Evolutionary conservation across 257 asterid genomes (phyloP).

Genomic region (Fraxinus anomala): DNA sequence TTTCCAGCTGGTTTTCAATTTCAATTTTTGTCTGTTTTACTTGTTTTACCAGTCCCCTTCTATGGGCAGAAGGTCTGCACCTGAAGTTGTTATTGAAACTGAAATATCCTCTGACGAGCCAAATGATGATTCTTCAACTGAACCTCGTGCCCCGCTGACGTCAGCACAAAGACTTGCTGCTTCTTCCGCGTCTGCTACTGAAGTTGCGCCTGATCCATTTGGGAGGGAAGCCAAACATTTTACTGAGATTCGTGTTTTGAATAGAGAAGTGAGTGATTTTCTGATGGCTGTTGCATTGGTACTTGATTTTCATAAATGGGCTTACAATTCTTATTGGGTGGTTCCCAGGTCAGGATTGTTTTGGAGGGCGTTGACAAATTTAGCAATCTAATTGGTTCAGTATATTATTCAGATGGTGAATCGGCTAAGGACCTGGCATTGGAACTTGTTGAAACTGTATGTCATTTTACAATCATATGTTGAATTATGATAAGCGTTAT

Average conservation of each 20-base stretch:
- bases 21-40: slow-evolving; percentile 1
- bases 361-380: slow-evolving; percentile 95
- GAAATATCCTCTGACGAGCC: slow-evolving; percentile 55
- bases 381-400: slow-evolving; percentile 86
- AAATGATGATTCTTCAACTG: slow-evolving; percentile 66
- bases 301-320: background rate
- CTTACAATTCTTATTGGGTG: slow-evolving; percentile 15
- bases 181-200: slow-evolving; percentile 56
- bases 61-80: slow-evolving; percentile 79
- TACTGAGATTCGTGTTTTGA: slow-evolving; percentile 86
- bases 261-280: slow-evolving; percentile 77
- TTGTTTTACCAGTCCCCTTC: slow-evolving; percentile 73
- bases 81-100: slow-evolving; percentile 48
- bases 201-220: slow-evolving; percentile 80
- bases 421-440: slow-evolving; percentile 82
- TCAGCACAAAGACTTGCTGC: slow-evolving; percentile 92
- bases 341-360: slow-evolving; percentile 83
- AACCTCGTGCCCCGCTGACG: slow-evolving; percentile 67
- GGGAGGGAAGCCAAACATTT: slow-evolving; percentile 98
- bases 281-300: background rate
- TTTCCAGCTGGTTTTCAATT: background rate
- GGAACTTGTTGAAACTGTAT: slow-evolving; percentile 88
- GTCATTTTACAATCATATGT: slow-evolving; percentile 26
- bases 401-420: slow-evolving; percentile 88
- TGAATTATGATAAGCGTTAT: background rate